Conservation (phyloP, 768 basidiomycete species). For the Lentinula sp. region DNA sequence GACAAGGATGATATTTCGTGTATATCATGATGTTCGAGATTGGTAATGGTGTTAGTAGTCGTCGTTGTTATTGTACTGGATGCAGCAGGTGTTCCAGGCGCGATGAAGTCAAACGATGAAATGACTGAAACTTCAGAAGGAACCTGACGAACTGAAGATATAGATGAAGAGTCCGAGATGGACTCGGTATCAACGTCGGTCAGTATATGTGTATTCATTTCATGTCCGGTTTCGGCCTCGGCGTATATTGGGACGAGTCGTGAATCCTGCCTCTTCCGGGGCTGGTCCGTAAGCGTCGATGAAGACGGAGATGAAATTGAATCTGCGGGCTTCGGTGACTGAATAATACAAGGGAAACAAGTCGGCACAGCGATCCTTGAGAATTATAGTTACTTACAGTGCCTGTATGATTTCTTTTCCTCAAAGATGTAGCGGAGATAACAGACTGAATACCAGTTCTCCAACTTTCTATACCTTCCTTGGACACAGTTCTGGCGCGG, state of each 20-base stretch:
- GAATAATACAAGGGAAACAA: neutral
- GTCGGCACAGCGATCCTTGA: neutral
- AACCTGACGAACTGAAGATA: neutral
- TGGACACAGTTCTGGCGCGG: neutral
- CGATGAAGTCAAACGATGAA: neutral
- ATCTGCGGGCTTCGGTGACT: neutral
- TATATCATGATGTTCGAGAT: neutral
- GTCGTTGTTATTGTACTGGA: neutral
- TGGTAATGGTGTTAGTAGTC: neutral
- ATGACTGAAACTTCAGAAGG: neutral
- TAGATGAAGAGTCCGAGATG: neutral
- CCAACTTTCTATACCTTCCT: neutral
- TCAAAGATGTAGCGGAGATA: neutral
- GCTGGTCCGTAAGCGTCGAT: neutral
- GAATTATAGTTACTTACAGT: neutral
- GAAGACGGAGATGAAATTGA: neutral
- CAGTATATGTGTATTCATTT: constrained; percentile 1
- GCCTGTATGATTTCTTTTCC: neutral
- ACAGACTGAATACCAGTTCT: neutral
- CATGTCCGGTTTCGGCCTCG: neutral
- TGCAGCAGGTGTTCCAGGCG: neutral
- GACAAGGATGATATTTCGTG: neutral
- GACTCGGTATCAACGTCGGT: constrained; percentile 1
- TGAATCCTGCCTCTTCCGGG: neutral
- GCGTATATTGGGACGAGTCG: neutral